Evolutionary conservation across 495 filamentous ascomycete genomes (phyloP), one percentile per base, ranked within the genome.

Genomic region (Hyaloscypha bicolor): DNA sequence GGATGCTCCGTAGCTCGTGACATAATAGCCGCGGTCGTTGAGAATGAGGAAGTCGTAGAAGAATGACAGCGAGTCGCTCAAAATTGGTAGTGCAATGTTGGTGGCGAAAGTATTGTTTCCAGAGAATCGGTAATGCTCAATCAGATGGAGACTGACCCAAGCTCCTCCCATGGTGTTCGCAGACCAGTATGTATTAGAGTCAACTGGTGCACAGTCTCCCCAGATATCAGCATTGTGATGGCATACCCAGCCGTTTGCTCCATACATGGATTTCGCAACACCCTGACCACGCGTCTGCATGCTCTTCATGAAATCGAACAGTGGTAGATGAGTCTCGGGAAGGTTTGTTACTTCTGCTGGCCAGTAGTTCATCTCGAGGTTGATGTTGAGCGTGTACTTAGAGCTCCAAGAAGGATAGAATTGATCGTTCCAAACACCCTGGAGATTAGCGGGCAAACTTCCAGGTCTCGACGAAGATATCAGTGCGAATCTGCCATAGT

Each of bases 301-400:
- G 9, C 22, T 31, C 6, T 60, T 32, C 21, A 60, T 21, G 6
- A 60, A 16, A n/a, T 60, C 58, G 39, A 35, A 60, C 8, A 60
- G 22, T 35, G 58, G 58, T 4, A 12, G 30, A 37, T 60, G 35
- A 21, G 35, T 21, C 11, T 39, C 12, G 31, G 16, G 8, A 60
- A 60, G 32, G 29, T 79, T 84, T 16, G 78, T 80, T 14, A 75
- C 57, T 4, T 33, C 16, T 22, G 77, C 75, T 14, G 72, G 75
- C 82, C 81, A 83, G 63, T 85, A 84, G 71, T 84, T 85, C 82
- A 84, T 85, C 68, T 83, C 76, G 0, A 78, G 71, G 59, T 85
- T 85, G 72, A 83, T 78, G 61, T 84, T 85, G 58, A 79, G 78
- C 4, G 83, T 85, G 63, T 76, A 85, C 56, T 78, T 81, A 21